Conservation (phyloP, 352 stramenopile genomes). For the Blastocystis sp. region DNA sequence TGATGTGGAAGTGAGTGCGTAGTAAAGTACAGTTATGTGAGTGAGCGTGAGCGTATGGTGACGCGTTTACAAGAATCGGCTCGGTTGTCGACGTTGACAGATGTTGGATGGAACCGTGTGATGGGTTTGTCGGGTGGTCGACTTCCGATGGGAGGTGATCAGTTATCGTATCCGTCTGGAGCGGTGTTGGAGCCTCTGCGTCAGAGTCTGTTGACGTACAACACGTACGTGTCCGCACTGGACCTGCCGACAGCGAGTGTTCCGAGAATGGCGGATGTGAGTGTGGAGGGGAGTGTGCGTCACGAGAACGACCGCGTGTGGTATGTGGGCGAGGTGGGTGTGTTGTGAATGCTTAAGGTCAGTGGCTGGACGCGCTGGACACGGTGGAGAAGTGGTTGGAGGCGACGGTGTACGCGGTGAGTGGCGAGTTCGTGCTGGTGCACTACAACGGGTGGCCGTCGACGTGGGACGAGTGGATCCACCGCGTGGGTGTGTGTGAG, state of each 20-base stretch:
- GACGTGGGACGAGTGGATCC: conserved; percentile 83
- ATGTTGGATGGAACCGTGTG: neutral
- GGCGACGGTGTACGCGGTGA: conserved; percentile 79
- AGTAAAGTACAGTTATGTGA: neutral
- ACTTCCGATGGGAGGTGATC: conserved; percentile 4
- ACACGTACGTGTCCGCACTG: conserved; percentile 39
- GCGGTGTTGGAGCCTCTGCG: conserved; percentile 19
- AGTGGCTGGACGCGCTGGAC: conserved; percentile 84
- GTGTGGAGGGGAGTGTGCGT: neutral
- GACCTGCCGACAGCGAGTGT: neutral
- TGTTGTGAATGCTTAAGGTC: neutral
- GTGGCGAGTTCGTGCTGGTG: conserved; percentile 77
- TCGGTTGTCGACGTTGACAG: neutral
- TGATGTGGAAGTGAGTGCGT: neutral
- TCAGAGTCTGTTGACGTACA: conserved; percentile 53
- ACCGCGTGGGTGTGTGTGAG: neutral
- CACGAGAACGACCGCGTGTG: neutral
- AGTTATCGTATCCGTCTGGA: conserved; percentile 6
- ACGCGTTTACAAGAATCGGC: neutral
- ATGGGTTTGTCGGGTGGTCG: conserved; percentile 13
- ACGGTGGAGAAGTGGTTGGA: conserved; percentile 85
- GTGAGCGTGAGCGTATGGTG: conserved; percentile 27
- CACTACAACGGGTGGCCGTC: conserved; percentile 83
- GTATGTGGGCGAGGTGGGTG: conserved; percentile 18
- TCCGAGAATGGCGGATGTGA: neutral